A percentile compares a stretch with the other conserved stretches of the same genome.
These are phyloP conservation scores for Globisporangium uncinulatum DNA, from an alignment of 352 stramenopile species.

Conservation along the genomic window DNA sequence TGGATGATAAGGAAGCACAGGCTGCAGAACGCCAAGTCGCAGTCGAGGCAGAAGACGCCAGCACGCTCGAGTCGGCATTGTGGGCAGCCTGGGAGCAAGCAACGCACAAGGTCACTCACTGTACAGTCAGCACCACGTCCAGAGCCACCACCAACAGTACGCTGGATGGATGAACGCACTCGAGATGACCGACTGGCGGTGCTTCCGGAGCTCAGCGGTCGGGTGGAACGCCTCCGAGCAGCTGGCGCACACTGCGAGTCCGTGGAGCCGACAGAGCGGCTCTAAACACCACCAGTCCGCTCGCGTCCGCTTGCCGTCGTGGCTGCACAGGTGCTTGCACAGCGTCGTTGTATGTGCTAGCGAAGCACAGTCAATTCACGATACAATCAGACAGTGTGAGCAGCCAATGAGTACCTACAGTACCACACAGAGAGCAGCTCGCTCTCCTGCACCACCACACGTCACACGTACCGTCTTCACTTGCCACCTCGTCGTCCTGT, in stretches of 20 bases:
- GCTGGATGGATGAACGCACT: constrained; percentile 17
- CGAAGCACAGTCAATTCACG: not conserved
- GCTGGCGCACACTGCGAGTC: constrained; percentile 9
- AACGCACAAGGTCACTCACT: no score
- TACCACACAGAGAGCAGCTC: no score
- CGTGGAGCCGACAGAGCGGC: constrained; percentile 4
- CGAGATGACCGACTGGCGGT: constrained; percentile 17
- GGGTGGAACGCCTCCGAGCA: constrained; percentile 13
- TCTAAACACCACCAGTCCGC: constrained; percentile 15
- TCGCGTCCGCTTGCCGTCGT: not conserved
- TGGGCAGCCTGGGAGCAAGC: constrained; percentile 36
- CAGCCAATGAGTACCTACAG: no score
- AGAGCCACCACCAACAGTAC: not conserved
- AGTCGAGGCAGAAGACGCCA: constrained; percentile 47
- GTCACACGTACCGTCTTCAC: no score
- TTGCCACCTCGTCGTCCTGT: no score
- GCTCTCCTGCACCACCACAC: no score
- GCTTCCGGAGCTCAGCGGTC: constrained; percentile 8
- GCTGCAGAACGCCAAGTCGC: constrained; percentile 58
- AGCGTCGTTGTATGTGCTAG: constrained; percentile 7
- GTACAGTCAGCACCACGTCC: no score
- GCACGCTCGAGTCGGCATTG: constrained; percentile 47
- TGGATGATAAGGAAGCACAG: constrained; percentile 50
- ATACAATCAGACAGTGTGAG: no score
- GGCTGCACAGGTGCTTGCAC: constrained; percentile 3